Base-by-base conservation (phyloP, 164 flowering plant genomes). In the Malania oleifera region DNA sequence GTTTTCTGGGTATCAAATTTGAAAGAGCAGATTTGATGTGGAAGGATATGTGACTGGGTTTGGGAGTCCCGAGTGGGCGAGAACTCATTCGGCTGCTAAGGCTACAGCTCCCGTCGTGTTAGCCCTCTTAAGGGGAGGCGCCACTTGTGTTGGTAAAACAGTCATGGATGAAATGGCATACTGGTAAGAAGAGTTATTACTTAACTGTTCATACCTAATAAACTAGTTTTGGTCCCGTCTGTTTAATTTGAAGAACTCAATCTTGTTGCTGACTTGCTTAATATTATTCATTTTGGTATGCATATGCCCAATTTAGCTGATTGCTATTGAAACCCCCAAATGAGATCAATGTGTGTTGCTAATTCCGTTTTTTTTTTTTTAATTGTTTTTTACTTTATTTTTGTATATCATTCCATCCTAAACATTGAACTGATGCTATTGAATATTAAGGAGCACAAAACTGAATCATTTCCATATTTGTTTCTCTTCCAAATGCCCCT, bases 151-250 rank as follows among this genome's bases (percentile, higher is more conserved):
- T 60, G 98, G 98, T 43, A 85, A 73, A 82, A 84, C 91, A 75
- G 78, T 89, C 60, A 87, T 92, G 98, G 97, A 92, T 82, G 98
- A 92, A 78, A 80, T 92, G 93, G 98, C 97, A 25, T 89, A 84
- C 82, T 78, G 98, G 98, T 92, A 57, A 41, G 71, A 41, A n/a
- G n/a, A n/a, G n/a, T n/a, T n/a, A n/a, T n/a, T n/a, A n/a, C n/a
- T n/a, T n/a, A n/a, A n/a, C n/a, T n/a, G n/a, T n/a, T n/a, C n/a
- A n/a, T n/a, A n/a, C n/a, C 17, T 50, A 13, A 20, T 19, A 6
- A 22, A 17, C 53, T 27, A 5, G 25, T 48, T 37, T 19, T 0
- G 23, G 5, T 44, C 18, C 28, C 14, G 18, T 26, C 20, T 23
- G n/a, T 40, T 56, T 26, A 3, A 11, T 14, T 17, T 19, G n/a